phyloP scores from a whole-genome alignment of 805 yeast genomes.

The Wickerhamomyces mucosus region DNA sequence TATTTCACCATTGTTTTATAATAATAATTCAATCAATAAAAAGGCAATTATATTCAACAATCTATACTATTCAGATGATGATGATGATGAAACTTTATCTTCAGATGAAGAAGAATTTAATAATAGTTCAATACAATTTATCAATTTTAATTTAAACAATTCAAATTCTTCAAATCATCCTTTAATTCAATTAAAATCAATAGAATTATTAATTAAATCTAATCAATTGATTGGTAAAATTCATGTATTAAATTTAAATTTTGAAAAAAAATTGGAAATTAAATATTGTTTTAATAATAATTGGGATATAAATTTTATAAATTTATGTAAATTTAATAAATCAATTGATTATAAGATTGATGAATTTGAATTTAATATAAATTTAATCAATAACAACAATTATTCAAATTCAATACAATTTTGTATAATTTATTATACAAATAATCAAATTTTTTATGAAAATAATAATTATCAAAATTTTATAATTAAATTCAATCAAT shows the following conservation, averaged over 20 bases:
- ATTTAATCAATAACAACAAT: slow-evolving; percentile 20
- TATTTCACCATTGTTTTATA: too few species aligned
- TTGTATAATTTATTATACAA: neutral
- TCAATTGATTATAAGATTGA: slow-evolving; percentile 22
- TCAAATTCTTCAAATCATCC: neutral
- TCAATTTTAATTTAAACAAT: slow-evolving; percentile 14
- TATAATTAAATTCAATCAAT: neutral
- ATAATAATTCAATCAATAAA: too few species aligned
- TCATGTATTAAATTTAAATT: slow-evolving; percentile 29
- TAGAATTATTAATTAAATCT: slow-evolving; percentile 29
- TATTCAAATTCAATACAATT: neutral
- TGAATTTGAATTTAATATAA: slow-evolving; percentile 40
- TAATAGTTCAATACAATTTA: too few species aligned
- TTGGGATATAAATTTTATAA: slow-evolving; percentile 40
- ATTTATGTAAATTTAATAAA: slow-evolving; percentile 17
- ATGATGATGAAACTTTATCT: slow-evolving; percentile 14
- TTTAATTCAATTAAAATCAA: too few species aligned
- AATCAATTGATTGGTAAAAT: slow-evolving; percentile 30
- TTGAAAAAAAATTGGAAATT: slow-evolving; percentile 30
- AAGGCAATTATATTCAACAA: slow-evolving; percentile 5
- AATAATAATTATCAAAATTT: neutral
- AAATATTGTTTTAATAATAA: slow-evolving; percentile 42
- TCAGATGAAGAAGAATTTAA: slow-evolving; percentile 13
- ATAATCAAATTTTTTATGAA: neutral
- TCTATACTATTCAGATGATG: slow-evolving; percentile 13